phyloP scores from a whole-genome alignment of 2,329 filamentous ascomycete species.

The Diaporthe nobilis region DNA sequence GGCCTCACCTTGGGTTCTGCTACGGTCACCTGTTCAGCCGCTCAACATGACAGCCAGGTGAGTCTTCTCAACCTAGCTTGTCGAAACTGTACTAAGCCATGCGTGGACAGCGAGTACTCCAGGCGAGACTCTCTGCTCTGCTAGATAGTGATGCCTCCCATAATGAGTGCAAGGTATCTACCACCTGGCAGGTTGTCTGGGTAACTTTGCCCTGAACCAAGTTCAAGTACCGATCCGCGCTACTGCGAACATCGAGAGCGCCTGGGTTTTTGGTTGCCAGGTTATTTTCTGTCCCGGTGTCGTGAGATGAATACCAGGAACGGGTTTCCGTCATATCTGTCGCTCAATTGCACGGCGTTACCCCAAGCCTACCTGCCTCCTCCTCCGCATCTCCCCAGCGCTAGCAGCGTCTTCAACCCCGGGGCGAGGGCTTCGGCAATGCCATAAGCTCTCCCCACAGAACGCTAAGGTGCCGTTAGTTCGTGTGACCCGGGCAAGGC shows the following conservation, averaged over 20 bases:
- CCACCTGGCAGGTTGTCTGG: too few relatives aligned
- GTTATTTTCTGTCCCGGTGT: background rate
- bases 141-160: background rate
- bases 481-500: slow-evolving; percentile 30
- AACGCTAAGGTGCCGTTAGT: slow-evolving; percentile 18
- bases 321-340: slow-evolving; percentile 6
- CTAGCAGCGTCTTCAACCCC: slow-evolving; percentile 8
- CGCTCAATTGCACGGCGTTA: slow-evolving; percentile 24
- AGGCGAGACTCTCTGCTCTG: background rate
- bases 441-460: slow-evolving; percentile 29
- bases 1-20: background rate
- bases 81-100: background rate
- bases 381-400: background rate
- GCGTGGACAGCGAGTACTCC: background rate
- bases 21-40: background rate
- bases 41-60: background rate
- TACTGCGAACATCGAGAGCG: background rate
- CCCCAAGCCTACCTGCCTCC: slow-evolving; percentile 13
- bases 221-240: too few relatives aligned
- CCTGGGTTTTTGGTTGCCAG: background rate
- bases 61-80: background rate
- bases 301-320: background rate
- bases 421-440: slow-evolving; percentile 19
- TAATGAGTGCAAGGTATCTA: too few relatives aligned
- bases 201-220: background rate